Percentiles rank a stretch among this genome's conserved stretches.
Conservation (phyloP, 345 rosid species). For the Populus pruinosa region DNA sequence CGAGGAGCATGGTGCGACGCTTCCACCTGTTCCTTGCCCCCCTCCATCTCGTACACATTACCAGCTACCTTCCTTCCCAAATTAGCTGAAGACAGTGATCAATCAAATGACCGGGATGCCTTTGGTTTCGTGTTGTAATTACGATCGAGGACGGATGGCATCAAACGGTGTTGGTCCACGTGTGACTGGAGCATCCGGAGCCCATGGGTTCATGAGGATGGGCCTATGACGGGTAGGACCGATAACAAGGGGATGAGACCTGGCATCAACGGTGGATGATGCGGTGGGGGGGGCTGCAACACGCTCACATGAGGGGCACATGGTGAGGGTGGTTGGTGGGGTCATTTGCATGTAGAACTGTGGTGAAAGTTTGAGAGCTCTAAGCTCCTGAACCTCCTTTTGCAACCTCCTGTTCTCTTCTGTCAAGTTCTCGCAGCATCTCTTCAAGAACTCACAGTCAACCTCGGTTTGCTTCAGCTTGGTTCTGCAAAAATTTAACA, state of each 20-base stretch:
- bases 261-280: conserved; percentile 33
- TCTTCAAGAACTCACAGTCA: conserved; percentile 87
- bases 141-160: conserved; percentile 52
- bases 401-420: conserved; percentile 95
- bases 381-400: conserved; percentile 87
- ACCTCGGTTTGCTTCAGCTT: conserved; percentile 98
- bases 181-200: conserved; percentile 28
- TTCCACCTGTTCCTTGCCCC: neutral
- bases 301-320: conserved; percentile 98
- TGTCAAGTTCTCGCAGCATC: conserved; percentile 96
- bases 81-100: neutral
- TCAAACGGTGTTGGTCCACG: conserved; percentile 42
- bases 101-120: conserved; percentile 23
- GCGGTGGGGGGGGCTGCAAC: conserved; percentile 61
- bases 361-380: conserved; percentile 91
- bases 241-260: conserved; percentile 16
- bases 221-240: conserved; percentile 14
- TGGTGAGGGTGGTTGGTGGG: conserved; percentile 97
- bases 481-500: conserved; percentile 48
- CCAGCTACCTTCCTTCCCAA: neutral
- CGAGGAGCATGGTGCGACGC: conserved; percentile 4
- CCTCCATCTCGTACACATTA: conserved; percentile 12
- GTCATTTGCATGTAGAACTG: conserved; percentile 98
- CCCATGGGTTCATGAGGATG: conserved; percentile 52
- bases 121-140: neutral